These are phyloP conservation scores for Saccharomyces mikatae DNA, from an alignment of 805 yeast species.

Conservation along the genomic window DNA sequence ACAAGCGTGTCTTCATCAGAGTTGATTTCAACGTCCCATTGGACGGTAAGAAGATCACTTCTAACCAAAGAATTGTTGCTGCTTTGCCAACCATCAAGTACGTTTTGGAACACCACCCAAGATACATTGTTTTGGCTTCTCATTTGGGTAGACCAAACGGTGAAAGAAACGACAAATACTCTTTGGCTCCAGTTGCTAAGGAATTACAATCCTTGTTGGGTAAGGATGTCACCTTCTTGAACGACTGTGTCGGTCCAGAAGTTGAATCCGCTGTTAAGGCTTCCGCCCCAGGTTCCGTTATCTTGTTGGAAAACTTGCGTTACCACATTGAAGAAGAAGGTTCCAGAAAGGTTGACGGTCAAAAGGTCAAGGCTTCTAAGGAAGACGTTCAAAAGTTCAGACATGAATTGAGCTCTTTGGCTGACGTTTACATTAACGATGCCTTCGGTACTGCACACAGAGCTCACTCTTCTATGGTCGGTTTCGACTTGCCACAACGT, in stretches of 20 bases:
- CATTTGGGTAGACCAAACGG: conserved; percentile 99
- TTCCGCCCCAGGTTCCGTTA: conserved; percentile 71
- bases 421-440: conserved; percentile 95
- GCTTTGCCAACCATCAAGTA: conserved; percentile 97
- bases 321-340: conserved; percentile 98
- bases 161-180: conserved; percentile 74
- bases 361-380: conserved; percentile 85
- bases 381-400: conserved; percentile 84
- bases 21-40: conserved; percentile 94
- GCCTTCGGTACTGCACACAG: conserved; percentile 99
- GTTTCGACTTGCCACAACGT: conserved; percentile 88
- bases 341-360: conserved; percentile 82
- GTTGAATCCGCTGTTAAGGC: conserved; percentile 72
- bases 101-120: conserved; percentile 86
- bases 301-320: conserved; percentile 93
- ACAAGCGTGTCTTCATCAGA: conserved; percentile 96
- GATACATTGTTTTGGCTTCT: conserved; percentile 85
- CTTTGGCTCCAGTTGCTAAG: conserved; percentile 85
- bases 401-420: conserved; percentile 79
- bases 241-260: conserved; percentile 88
- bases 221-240: conserved; percentile 68
- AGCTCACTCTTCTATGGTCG: conserved; percentile 99
- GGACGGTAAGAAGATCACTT: conserved; percentile 94
- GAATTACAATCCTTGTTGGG: conserved; percentile 77
- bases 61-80: conserved; percentile 99